Conservation (phyloP, 805 yeast species). For the Teunomyces stri region DNA sequence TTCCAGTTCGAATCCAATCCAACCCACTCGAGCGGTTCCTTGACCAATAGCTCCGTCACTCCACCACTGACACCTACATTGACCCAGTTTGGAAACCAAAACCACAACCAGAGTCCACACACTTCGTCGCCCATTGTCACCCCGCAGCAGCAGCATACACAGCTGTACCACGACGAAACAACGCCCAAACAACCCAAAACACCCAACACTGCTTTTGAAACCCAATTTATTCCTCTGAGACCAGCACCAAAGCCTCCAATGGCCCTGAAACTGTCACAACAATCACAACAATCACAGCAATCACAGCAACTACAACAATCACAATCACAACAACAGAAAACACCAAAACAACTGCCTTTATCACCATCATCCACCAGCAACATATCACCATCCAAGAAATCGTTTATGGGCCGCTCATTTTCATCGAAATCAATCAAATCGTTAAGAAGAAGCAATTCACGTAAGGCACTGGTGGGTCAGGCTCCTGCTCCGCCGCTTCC, state of each 20-base stretch:
- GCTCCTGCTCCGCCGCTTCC: slow-evolving; percentile 10
- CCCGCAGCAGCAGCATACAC: slow-evolving; percentile 7
- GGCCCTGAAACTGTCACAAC: slow-evolving; percentile 6
- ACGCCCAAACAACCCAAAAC: slow-evolving; percentile 18
- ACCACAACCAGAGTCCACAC: neutral
- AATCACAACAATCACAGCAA: slow-evolving; percentile 5
- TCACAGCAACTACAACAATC: neutral
- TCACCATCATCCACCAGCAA: slow-evolving; percentile 11
- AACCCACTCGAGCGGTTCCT: slow-evolving; percentile 20
- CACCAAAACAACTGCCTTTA: slow-evolving; percentile 7
- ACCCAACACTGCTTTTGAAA: slow-evolving; percentile 31
- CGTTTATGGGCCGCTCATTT: slow-evolving; percentile 33
- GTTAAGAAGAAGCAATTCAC: slow-evolving; percentile 22
- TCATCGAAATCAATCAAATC: slow-evolving; percentile 38
- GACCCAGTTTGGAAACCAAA: slow-evolving; percentile 5
- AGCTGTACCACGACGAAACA: slow-evolving; percentile 16
- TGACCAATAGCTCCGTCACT: slow-evolving; percentile 15
- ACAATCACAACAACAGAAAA: slow-evolving; percentile 4
- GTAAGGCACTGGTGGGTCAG: slow-evolving; percentile 17
- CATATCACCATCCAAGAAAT: slow-evolving; percentile 12
- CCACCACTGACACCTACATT: slow-evolving; percentile 25
- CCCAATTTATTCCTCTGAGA: slow-evolving; percentile 59
- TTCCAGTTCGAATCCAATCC: slow-evolving; percentile 27
- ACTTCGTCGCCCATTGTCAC: neutral
- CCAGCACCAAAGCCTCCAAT: slow-evolving; percentile 66